Evolutionary conservation across 2,329 filamentous ascomycete genomes (phyloP).

Genomic region (Penicillium glabrum): DNA sequence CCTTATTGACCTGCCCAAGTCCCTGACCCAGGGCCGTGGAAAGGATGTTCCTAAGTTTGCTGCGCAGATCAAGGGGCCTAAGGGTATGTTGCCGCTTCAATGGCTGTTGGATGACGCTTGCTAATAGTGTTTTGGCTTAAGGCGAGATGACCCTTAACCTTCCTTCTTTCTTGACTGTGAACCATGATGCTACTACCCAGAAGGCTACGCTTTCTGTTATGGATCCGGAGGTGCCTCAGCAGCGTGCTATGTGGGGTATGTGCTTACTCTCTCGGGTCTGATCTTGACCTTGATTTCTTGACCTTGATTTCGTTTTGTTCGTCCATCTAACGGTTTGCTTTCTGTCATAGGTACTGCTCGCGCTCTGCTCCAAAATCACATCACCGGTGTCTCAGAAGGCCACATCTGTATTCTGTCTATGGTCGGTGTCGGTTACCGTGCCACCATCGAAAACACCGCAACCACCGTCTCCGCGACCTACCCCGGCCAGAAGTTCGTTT

Average conservation of each 20-base stretch:
- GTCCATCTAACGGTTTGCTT: background rate
- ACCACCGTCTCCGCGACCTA: conserved; percentile 66
- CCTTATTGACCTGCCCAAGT: conserved; percentile 63
- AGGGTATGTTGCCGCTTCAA: conserved; percentile 56
- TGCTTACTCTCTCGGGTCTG: conserved; percentile 12
- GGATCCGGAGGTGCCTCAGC: conserved; percentile 67
- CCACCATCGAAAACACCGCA: conserved; percentile 75
- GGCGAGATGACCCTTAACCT: conserved; percentile 75
- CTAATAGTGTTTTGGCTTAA: conserved; percentile 31
- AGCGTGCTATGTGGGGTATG: conserved; percentile 95
- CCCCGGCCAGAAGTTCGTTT: conserved; percentile 82
- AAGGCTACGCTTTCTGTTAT: conserved; percentile 69
- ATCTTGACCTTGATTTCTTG: background rate
- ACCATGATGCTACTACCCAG: conserved; percentile 62
- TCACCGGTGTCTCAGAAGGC: conserved; percentile 92
- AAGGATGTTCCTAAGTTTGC: conserved; percentile 61
- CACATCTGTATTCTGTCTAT: conserved; percentile 90
- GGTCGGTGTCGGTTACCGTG: conserved; percentile 93
- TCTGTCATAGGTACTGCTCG: conserved; percentile 73
- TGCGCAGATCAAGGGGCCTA: conserved; percentile 75
- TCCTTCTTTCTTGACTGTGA: conserved; percentile 74
- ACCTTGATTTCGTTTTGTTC: background rate
- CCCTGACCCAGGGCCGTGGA: conserved; percentile 60
- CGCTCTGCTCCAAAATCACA: conserved; percentile 84
- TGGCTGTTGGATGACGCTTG: background rate